Evolutionary conservation across 306 rosid genomes (phyloP), one percentile per base, ranked within the genome.

Genomic region (Trichosanthes truncata): DNA sequence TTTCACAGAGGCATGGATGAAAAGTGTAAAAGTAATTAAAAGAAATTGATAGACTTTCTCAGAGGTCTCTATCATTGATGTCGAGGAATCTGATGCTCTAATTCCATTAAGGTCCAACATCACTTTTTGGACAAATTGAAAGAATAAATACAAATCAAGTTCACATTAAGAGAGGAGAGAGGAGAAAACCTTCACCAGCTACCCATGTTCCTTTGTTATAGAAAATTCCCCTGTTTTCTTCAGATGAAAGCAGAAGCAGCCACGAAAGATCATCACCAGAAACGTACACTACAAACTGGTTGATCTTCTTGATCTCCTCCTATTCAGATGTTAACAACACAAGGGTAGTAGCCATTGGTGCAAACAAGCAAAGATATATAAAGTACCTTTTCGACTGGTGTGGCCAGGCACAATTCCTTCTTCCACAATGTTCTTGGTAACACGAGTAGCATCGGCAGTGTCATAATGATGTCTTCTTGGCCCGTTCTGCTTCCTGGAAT

Each of bases 111-210:
- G 36, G 78, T 74, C 78, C 60, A 74, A 74, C 43, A 49, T 74
- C 15, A 29, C 78, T 74, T 74, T 46, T 74, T 49, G 77, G 9
- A 23, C 10, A 45, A 43, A 21, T 72, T 72, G 57, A 72, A 45
- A 72, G 78, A 74, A 49, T 49, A 74, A 74, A 74, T 49, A 74
- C 60, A 74, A 26, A 72, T 74, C 78, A 74, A 74, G 78, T 74
- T 74, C 78, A 74, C 78, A 74, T 31, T 74, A 29, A 15, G 61
- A 74, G 26, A 46, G 78, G 71, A 73, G 45, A 13, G 74, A 67
- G 49, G n/a, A 20, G 33, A 26, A 45, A 25, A 72, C 77, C 77
- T 72, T 23, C 77, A 46, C 40, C 57, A 25, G 59, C 77, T 45
- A 69, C 57, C 35, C 52, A 72, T 4, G 14, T 46, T 72, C 59